These are phyloP conservation scores for Kickxella alabastrina DNA, from an alignment of 192 early-diverging fungal genomes.

Conservation along the genomic window DNA sequence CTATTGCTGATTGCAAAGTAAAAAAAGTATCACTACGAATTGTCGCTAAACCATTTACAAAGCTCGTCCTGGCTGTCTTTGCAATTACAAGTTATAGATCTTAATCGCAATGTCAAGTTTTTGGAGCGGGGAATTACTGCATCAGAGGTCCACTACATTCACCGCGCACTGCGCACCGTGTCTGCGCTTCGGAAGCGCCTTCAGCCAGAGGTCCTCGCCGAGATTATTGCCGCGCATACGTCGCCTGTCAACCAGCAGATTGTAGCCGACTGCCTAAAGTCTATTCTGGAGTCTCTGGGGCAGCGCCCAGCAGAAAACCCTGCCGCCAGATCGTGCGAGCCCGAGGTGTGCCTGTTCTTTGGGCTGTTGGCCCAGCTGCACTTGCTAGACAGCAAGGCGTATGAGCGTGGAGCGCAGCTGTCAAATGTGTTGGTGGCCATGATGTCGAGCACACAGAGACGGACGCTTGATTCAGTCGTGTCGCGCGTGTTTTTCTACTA, in stretches of 20 bases:
- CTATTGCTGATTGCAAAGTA: too few relatives aligned
- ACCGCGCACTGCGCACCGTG: conserved; percentile 80
- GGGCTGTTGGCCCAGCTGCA: conserved; percentile 75
- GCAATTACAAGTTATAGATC: too few relatives aligned
- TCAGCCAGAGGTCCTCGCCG: conserved; percentile 58
- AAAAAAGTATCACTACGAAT: too few relatives aligned
- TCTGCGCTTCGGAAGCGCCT: conserved; percentile 78
- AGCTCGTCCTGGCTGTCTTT: too few relatives aligned
- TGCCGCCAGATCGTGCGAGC: conserved; percentile 46
- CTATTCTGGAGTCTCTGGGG: conserved; percentile 6
- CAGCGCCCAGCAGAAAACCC: conserved; percentile 7
- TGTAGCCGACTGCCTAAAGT: conserved; percentile 21
- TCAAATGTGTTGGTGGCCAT: conserved; percentile 61
- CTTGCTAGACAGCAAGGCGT: conserved; percentile 73
- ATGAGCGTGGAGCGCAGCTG: conserved; percentile 66
- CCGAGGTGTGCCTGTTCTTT: conserved; percentile 85
- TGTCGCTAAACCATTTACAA: background rate
- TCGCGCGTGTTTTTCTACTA: conserved; percentile 93
- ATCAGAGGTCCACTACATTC: conserved; percentile 82
- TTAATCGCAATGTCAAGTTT: conserved; percentile 79
- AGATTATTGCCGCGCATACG: conserved; percentile 55
- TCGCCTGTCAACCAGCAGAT: conserved; percentile 12
- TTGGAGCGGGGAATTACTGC: conserved; percentile 79
- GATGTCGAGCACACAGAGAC: conserved; percentile 70
- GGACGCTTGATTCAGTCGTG: conserved; percentile 85